Percentiles rank a stretch among this genome's conserved stretches.
phyloP scores from a whole-genome alignment of 768 basidiomycete species.

The Pisolithus orientalis region DNA sequence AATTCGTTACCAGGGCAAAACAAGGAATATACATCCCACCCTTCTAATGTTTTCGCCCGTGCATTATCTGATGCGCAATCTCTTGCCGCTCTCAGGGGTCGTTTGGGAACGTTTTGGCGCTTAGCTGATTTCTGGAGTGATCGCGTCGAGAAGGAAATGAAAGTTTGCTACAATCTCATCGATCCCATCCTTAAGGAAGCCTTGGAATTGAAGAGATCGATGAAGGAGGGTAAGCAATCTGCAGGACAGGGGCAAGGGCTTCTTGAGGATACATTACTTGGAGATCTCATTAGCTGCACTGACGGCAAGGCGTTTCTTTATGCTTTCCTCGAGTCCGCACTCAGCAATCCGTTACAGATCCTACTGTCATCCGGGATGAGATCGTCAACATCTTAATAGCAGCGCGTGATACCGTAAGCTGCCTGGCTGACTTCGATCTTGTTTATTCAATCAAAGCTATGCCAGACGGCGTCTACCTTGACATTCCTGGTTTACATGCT shows the following conservation, averaged over 20 bases:
- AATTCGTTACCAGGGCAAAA: conserved; percentile 10
- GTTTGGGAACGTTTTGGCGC: conserved; percentile 43
- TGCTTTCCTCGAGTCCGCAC: neutral
- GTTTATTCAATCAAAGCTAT: neutral
- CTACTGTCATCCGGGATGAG: conserved; percentile 29
- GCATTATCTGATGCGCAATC: conserved; percentile 48
- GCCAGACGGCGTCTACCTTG: conserved; percentile 26
- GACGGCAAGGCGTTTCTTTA: conserved; percentile 16
- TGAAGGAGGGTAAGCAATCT: conserved; percentile 16
- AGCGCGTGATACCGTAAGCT: conserved; percentile 28
- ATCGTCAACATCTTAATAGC: conserved; percentile 34
- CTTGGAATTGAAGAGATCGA: conserved; percentile 31
- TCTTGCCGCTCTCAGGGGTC: conserved; percentile 31
- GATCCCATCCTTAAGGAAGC: conserved; percentile 48
- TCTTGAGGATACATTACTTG: conserved; percentile 23
- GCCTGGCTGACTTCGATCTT: neutral
- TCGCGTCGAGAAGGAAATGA: conserved; percentile 38
- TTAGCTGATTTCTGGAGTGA: conserved; percentile 48
- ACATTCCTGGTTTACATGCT: conserved; percentile 26
- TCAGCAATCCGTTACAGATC: conserved; percentile 16
- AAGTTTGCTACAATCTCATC: conserved; percentile 43
- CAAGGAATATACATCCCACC: conserved; percentile 19
- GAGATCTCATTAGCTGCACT: conserved; percentile 22
- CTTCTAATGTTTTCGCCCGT: conserved; percentile 37
- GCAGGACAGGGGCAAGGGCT: conserved; percentile 8